Evolutionary conservation across 1,284 basidiomycete species (phyloP).

Genomic region (Sporisorium exsertum): DNA sequence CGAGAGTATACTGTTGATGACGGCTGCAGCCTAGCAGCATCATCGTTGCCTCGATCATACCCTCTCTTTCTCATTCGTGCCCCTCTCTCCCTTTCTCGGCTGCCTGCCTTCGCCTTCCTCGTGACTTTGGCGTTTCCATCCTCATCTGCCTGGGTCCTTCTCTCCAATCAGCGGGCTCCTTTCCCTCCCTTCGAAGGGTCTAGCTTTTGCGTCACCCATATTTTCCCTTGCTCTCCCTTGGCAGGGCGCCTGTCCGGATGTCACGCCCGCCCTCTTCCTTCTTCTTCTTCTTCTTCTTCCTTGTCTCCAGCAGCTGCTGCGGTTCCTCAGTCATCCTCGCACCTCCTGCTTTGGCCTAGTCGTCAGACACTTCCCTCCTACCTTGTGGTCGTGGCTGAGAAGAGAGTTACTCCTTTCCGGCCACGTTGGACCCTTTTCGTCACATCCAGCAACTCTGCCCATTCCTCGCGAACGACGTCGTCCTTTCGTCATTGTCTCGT

Average conservation of each 20-base stretch:
- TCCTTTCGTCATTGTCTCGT: conserved; percentile 39
- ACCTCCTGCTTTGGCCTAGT: background rate
- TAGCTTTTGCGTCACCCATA: conserved; percentile 6
- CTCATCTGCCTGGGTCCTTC: conserved; percentile 4
- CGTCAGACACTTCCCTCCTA: background rate
- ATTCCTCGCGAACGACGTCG: conserved; percentile 7
- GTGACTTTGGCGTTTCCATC: background rate
- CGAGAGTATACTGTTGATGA: background rate
- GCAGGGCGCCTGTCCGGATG: conserved; percentile 3
- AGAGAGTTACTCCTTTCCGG: conserved; percentile 19
- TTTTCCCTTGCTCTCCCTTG: conserved; percentile 4
- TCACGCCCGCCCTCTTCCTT: background rate
- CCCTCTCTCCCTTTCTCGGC: background rate
- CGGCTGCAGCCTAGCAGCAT: conserved; percentile 35
- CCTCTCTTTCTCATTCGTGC: background rate
- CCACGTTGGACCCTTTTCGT: conserved; percentile 36
- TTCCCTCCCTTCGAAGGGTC: conserved; percentile 4
- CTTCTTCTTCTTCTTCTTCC: conserved; percentile 1
- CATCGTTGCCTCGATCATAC: conserved; percentile 4
- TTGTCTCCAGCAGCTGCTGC: background rate
- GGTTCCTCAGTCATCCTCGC: conserved; percentile 9
- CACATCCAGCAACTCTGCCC: background rate
- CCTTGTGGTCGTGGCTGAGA: conserved; percentile 17
- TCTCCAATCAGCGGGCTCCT: conserved; percentile 6
- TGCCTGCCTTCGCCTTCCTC: background rate